A percentile compares a stretch with the other conserved stretches of the same genome.
Conservation (phyloP, 345 rosid genomes). For the Gossypium arboreum region DNA sequence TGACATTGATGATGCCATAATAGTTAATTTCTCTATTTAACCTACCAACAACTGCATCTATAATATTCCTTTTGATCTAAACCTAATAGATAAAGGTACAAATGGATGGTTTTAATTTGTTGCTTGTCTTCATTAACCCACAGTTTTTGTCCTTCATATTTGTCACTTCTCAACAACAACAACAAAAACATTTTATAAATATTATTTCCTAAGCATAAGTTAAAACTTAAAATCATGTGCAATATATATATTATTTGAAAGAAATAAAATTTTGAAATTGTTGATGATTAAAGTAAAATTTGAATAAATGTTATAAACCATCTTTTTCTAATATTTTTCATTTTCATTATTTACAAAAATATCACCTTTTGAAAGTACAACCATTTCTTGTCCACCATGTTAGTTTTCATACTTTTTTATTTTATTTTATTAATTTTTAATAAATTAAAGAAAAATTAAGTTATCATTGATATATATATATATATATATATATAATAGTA, state of each 20-base stretch:
- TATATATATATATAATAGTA: too few species aligned
- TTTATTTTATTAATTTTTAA: too few species aligned
- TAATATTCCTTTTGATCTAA: background rate
- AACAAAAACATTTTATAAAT: background rate
- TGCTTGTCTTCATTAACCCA: background rate
- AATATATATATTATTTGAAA: too few species aligned
- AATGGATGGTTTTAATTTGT: background rate
- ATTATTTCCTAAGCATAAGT: background rate
- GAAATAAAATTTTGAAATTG: too few species aligned
- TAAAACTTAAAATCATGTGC: background rate
- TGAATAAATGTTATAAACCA: background rate
- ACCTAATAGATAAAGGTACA: background rate
- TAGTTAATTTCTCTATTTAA: background rate
- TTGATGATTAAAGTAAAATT: too few species aligned
- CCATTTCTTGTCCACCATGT: background rate
- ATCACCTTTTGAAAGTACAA: background rate
- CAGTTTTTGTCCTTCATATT: background rate
- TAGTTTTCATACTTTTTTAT: background rate
- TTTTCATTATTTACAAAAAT: background rate
- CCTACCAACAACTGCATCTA: background rate
- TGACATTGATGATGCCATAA: conserved; percentile 7
- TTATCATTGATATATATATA: too few species aligned
- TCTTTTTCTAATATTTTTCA: background rate
- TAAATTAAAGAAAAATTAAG: too few species aligned
- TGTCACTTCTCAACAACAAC: background rate